These are phyloP conservation scores for Pseudogymnoascus destructans DNA, from an alignment of 2,329 filamentous ascomycete genomes.

Conservation along the genomic window DNA sequence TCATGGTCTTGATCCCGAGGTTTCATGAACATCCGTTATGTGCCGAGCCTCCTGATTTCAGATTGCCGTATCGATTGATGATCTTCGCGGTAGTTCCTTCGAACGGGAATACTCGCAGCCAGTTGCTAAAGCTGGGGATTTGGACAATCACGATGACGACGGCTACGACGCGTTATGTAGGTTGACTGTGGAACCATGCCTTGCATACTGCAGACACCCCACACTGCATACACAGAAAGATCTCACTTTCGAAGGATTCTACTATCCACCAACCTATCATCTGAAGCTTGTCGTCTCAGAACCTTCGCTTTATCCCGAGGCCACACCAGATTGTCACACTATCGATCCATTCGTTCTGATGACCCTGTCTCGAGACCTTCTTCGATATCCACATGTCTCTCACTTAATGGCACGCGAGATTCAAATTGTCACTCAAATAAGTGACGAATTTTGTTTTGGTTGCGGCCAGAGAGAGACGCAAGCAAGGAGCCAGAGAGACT, in stretches of 20 bases:
- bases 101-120: constrained; percentile 12
- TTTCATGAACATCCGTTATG: constrained; percentile 12
- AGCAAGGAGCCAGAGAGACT: too few relatives aligned
- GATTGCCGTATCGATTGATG: constrained; percentile 12
- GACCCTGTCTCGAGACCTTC: constrained; percentile 13
- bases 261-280: constrained; percentile 14
- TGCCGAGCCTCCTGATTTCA: constrained; percentile 12
- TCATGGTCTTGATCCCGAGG: too few relatives aligned
- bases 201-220: constrained; percentile 14
- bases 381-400: constrained; percentile 10
- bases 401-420: constrained; percentile 10
- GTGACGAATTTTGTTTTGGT: background rate
- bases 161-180: constrained; percentile 13
- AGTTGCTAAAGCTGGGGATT: constrained; percentile 11
- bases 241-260: constrained; percentile 14
- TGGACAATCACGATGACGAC: constrained; percentile 13
- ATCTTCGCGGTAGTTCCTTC: constrained; percentile 11
- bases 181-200: constrained; percentile 14
- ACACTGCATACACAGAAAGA: constrained; percentile 12
- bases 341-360: constrained; percentile 14
- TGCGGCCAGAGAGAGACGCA: too few relatives aligned
- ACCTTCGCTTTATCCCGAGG: constrained; percentile 11
- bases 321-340: constrained; percentile 12
- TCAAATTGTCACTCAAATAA: constrained; percentile 5
- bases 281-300: constrained; percentile 12